phyloP scores from a whole-genome alignment of 495 filamentous ascomycete species.

The Cladorrhinum samala region DNA sequence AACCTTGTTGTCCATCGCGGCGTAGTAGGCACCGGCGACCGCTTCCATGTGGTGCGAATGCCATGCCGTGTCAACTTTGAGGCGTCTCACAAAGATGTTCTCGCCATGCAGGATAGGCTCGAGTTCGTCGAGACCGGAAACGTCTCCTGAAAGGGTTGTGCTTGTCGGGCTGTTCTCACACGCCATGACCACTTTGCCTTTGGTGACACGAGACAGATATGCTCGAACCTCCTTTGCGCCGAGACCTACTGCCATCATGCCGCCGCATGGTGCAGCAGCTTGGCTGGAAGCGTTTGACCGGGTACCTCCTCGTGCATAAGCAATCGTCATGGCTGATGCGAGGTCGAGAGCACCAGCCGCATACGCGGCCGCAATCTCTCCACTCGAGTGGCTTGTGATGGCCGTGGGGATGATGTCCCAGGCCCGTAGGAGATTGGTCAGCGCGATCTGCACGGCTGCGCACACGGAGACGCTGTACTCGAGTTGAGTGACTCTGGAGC shows the following conservation, averaged over 20 bases:
- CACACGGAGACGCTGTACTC: slow-evolving; percentile 40
- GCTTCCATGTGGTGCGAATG: slow-evolving; percentile 42
- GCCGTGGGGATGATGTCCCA: slow-evolving; percentile 46
- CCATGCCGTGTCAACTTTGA: slow-evolving; percentile 38
- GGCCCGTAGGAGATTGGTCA: slow-evolving; percentile 47
- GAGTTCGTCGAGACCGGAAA: slow-evolving; percentile 28
- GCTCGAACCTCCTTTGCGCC: slow-evolving; percentile 15
- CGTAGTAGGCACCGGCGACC: slow-evolving; percentile 33
- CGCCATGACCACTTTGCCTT: slow-evolving; percentile 31
- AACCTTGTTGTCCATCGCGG: slow-evolving; percentile 21
- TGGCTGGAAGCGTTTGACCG: slow-evolving; percentile 20
- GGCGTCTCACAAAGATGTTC: slow-evolving; percentile 28
- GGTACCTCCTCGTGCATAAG: slow-evolving; percentile 30
- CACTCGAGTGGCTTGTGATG: slow-evolving; percentile 57
- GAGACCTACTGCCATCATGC: slow-evolving; percentile 42
- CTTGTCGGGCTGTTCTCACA: slow-evolving; percentile 45
- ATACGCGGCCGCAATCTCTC: slow-evolving; percentile 56
- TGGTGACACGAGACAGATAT: slow-evolving; percentile 22
- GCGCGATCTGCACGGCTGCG: slow-evolving; percentile 45
- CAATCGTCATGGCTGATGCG: slow-evolving; percentile 41
- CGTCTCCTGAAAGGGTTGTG: slow-evolving; percentile 42
- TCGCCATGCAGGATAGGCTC: slow-evolving; percentile 22
- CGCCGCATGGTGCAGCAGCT: slow-evolving; percentile 23
- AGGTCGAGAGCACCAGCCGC: slow-evolving; percentile 37
- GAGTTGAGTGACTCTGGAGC: slow-evolving; percentile 20